Evolutionary conservation across 1,139 yeast species (phyloP), one percentile per base, ranked within the genome.

Genomic region (Taphrina flavorubra): DNA sequence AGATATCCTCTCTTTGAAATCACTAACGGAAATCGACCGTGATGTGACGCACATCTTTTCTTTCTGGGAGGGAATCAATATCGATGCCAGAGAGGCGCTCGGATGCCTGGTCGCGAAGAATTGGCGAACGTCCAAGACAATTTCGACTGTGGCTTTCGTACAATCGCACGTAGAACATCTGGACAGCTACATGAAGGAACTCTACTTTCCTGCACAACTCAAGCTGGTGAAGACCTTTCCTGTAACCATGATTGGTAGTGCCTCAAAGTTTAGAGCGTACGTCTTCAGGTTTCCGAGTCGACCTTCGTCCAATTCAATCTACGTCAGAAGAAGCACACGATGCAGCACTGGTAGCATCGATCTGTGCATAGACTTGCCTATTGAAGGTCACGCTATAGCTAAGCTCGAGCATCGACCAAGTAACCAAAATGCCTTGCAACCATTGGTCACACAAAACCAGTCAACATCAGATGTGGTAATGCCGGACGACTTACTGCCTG

Each of bases 11-110:
- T 6, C 42, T 10, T 18, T 58, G 20, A 16, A 31, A 7, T 44
- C 62, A 8, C 31, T 58, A 5, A 31, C 39, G n/a, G 62, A 42
- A 7, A 40, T 58, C 37, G 62, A 44, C 31, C 1, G 31, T 14
- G 31, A 14, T 14, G n/a, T 58, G 13, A 20, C 53, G 6, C 62
- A 58, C 25, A 36, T 58, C 53, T 58, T 58, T 44, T 58, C 62
- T 11, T 58, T 58, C 53, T 58, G 62, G 62, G 53, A 58, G 36
- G 62, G 62, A 31, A 58, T 58, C 39, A 58, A 42, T 58, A 42
- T 44, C 25, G 62, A 58, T 13, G 62, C 62, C 1, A 20, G 62
- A 31, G 62, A 42, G 20, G 53, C 62, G 16, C 53, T 36, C 18
- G 62, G 51, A 20, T 10, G 53, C 25, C 40, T 58, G 31, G 53